Conservation (phyloP, 441 rosid species). For the Populus trichocarpa region DNA sequence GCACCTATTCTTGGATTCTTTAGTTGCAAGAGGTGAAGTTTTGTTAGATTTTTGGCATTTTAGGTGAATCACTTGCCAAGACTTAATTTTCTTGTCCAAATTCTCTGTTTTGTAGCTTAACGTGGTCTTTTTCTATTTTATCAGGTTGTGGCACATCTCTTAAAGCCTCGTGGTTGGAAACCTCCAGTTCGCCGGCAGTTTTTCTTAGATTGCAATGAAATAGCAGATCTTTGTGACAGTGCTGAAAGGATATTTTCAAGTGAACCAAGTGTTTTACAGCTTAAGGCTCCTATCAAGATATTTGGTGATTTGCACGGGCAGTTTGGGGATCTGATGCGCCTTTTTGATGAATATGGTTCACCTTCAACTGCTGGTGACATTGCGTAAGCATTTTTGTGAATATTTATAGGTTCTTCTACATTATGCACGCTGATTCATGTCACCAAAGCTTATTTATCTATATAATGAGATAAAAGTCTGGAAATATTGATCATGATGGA, state of each 20-base stretch:
- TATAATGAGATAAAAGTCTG: not conserved
- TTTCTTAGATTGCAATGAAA: constrained; percentile 97
- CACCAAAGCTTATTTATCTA: not conserved
- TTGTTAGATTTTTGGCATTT: not conserved
- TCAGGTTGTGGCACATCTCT: constrained; percentile 86
- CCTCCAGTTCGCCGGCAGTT: constrained; percentile 98
- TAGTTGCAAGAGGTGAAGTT: too few relatives aligned
- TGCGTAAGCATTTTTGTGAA: constrained; percentile 59
- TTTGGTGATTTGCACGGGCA: constrained; percentile 99
- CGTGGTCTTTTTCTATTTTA: not conserved
- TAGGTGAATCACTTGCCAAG: constrained; percentile 5
- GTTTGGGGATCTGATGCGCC: constrained; percentile 99
- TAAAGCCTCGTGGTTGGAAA: constrained; percentile 99
- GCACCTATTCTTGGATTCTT: not conserved
- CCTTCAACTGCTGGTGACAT: constrained; percentile 99
- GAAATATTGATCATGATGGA: not conserved
- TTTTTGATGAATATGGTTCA: constrained; percentile 96
- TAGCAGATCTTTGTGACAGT: constrained; percentile 94
- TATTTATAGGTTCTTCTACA: not conserved
- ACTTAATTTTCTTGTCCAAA: not conserved
- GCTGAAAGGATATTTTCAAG: constrained; percentile 84
- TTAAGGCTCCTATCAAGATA: constrained; percentile 89
- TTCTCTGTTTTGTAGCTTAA: constrained; percentile 8
- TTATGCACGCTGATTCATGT: not conserved
- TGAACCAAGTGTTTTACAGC: constrained; percentile 92